Evolutionary conservation across 768 basidiomycete genomes (phyloP), one percentile per base, ranked within the genome.

Genomic region (Tricholoma saponaceum): DNA sequence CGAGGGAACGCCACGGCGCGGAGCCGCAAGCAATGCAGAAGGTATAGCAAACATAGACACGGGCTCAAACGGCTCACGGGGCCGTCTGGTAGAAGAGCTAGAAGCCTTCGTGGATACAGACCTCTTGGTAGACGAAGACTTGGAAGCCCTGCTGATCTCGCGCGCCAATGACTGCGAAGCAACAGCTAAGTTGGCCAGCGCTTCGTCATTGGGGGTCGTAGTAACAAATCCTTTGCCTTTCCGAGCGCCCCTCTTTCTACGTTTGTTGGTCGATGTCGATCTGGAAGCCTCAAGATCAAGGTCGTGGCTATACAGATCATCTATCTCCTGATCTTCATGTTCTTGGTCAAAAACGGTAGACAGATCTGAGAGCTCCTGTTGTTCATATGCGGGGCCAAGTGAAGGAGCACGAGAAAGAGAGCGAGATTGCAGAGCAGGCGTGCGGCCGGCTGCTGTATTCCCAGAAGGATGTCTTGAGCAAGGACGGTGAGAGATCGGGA

Each of bases 121-220:
- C 30, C 66, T 68, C 32, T 62, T 64, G 5, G 70, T 72, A 0
- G 79, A 77, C 7, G 79, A 79, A 8, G 79, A 73, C 56, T 75
- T 79, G 16, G 83, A 84, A 0, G 83, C 84, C 59, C 80, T 81
- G 66, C 88, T 90, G 64, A 96, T 83, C 73, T 95, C 90, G 60
- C 94, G 80, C 20, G 89, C 94, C 32, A 96, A 79, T 4, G 83
- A 78, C 69, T 96, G 90, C 5, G 90, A 90, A 1, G 89, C 92
- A 57, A 79, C 81, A 16, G 91, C 92, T 39, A 95, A 82, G 4
- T 84, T 86, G 20, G 80, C 79, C 58, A 91, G 74, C 5, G 84
- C 85, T 54, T 80, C 79, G 57, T 87, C 86, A 32, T 75, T 73
- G 46, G 75, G 66, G 33, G 72, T 67, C n/a, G 68, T 56, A n/a